Percentiles rank a stretch among this genome's conserved stretches.
Conservation (phyloP, 495 filamentous ascomycete genomes). For the Saxophila tyrrhenica region DNA sequence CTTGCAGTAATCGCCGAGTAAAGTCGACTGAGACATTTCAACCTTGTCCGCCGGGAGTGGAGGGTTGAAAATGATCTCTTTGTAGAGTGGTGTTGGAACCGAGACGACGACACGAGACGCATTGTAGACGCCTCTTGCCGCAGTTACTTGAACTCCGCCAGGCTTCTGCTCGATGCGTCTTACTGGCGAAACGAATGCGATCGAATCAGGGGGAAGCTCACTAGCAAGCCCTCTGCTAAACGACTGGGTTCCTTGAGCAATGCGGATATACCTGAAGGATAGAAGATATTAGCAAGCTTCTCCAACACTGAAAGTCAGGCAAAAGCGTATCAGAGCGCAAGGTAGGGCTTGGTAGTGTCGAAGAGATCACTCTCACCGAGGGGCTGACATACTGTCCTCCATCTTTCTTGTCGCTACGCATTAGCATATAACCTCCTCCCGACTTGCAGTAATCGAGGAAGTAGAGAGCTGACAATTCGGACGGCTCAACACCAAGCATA, state of each 20-base stretch:
- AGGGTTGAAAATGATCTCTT: slow-evolving; percentile 14
- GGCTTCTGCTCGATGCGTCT: slow-evolving; percentile 3
- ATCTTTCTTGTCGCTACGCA: no score
- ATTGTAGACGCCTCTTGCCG: slow-evolving; percentile 5
- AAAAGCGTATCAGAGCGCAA: no score
- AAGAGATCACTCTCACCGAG: no score
- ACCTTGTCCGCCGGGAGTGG: slow-evolving; percentile 14
- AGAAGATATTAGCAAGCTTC: no score
- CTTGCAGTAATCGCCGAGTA: slow-evolving; percentile 20
- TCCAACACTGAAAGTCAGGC: no score
- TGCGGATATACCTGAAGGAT: slow-evolving; percentile 26
- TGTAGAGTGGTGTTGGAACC: slow-evolving; percentile 16
- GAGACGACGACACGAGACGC: slow-evolving; percentile 15
- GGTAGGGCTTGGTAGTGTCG: no score
- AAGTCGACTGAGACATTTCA: slow-evolving; percentile 7
- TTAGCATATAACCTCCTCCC: slow-evolving; percentile 33
- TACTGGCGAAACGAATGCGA: slow-evolving; percentile 14
- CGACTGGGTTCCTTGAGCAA: slow-evolving; percentile 17
- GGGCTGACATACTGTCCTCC: neutral
- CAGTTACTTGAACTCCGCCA: slow-evolving; percentile 2
- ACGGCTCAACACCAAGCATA: slow-evolving; percentile 36
- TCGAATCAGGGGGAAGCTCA: slow-evolving; percentile 4
- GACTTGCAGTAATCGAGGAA: slow-evolving; percentile 41
- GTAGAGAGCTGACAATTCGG: slow-evolving; percentile 35
- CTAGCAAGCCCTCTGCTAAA: slow-evolving; percentile 16